phyloP scores from a whole-genome alignment of 2,329 filamentous ascomycete genomes.

The Parasarocladium wereldwijsianum region DNA sequence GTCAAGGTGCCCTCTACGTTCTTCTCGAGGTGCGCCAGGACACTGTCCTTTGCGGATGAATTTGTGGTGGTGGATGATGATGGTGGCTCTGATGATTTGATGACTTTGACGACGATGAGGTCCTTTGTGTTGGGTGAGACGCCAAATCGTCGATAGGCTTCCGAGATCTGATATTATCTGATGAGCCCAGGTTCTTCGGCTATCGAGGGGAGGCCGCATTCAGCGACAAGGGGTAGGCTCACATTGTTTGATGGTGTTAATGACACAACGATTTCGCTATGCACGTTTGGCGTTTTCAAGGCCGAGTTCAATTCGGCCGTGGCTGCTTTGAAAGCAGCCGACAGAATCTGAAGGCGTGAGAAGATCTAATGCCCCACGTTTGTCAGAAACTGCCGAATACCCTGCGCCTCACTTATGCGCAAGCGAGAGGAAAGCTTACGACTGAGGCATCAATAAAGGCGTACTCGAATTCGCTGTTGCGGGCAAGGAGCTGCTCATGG shows the following conservation, averaged over 20 bases:
- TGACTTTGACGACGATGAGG: constrained; percentile 72
- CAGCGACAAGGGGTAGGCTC: constrained; percentile 6
- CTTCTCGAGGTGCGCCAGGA: constrained; percentile 43
- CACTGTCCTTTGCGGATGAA: constrained; percentile 26
- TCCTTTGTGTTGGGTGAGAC: constrained; percentile 55
- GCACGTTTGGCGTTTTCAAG: constrained; percentile 70
- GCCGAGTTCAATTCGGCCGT: constrained; percentile 44
- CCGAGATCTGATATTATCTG: constrained; percentile 54
- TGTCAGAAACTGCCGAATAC: neutral
- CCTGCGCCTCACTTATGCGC: neutral
- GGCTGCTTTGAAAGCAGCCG: constrained; percentile 65
- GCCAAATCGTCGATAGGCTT: constrained; percentile 81
- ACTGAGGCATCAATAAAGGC: constrained; percentile 79
- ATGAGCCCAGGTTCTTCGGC: neutral
- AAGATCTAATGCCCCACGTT: constrained; percentile 38
- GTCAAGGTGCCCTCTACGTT: constrained; percentile 47
- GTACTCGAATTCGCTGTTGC: constrained; percentile 81
- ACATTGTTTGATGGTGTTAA: constrained; percentile 76
- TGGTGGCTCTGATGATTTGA: constrained; percentile 13
- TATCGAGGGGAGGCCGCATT: neutral
- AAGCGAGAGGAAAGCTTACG: constrained; percentile 24
- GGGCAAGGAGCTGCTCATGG: constrained; percentile 68
- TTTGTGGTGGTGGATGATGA: constrained; percentile 12
- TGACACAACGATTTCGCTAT: constrained; percentile 74
- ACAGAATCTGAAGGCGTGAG: constrained; percentile 57